Evolutionary conservation across 257 asterid species (phyloP), one percentile per base, ranked within the genome.

Genomic region (Galeopsis tetrahit): DNA sequence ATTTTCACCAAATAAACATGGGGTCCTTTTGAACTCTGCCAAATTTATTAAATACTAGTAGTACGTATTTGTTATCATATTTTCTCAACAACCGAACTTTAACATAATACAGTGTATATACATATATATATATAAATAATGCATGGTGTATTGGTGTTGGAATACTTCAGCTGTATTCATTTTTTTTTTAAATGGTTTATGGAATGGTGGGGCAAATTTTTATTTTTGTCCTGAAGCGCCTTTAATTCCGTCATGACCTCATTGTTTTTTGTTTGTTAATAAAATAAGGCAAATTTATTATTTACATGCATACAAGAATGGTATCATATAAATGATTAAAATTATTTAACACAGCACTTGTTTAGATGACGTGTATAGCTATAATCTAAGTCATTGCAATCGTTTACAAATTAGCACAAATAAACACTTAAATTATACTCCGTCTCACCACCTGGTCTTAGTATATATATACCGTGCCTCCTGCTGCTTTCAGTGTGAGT

Each of bases 131-230:
- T 21, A 21, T 21, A 21, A 21, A 77, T 60, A 15, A 51, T 35
- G 52, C 52, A 40, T 39, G 7, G 64, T n/a, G n/a, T n/a, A n/a
- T n/a, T n/a, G n/a, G n/a, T 55, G 68, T 49, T 69, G 63, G 71
- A 17, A 53, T 70, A 43, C 51, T 57, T 70, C 33, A 35, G 61
- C 57, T 61, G 68, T 63, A 73, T 68, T 66, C 10, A 44, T 40
- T 32, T 73, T 39, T 73, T 39, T 21, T 60, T 59, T 48, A 10
- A 28, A 55, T 55, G 57, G 61, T 15, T 42, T 57, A 69, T 69
- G 70, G 74, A 63, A 69, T 69, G 70, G 74, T 59, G 75, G 75
- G 34, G 80, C 78, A 65, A 65, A 53, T 51, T 69, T 58, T 53
- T 44, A 53, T 56, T 7, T 57, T 61, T 36, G 15, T 43, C 48